phyloP scores from a whole-genome alignment of 2,329 filamentous ascomycete species.

The Lecanicillium sp. region DNA sequence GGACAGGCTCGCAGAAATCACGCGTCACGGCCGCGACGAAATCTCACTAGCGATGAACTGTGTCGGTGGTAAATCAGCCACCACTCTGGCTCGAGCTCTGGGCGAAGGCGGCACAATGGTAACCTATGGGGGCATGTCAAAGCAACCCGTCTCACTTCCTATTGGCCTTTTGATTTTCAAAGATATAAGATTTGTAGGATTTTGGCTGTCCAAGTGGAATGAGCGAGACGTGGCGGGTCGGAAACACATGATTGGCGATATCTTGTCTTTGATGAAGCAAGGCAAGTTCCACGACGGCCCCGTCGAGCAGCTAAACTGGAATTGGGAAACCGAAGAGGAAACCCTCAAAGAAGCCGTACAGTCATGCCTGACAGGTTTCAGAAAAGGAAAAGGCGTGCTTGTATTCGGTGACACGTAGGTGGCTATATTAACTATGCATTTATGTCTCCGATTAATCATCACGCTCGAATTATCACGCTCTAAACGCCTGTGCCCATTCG shows the following conservation, averaged over 20 bases:
- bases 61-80: slow-evolving; percentile 81
- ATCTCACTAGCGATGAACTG: slow-evolving; percentile 83
- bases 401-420: slow-evolving; percentile 58
- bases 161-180: slow-evolving; percentile 89
- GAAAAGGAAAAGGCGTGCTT: slow-evolving; percentile 84
- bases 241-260: slow-evolving; percentile 73
- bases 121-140: slow-evolving; percentile 93
- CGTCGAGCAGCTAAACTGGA: slow-evolving; percentile 75
- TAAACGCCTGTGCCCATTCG: slow-evolving; percentile 85
- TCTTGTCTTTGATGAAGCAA: slow-evolving; percentile 65
- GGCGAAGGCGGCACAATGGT: slow-evolving; percentile 66
- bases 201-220: slow-evolving; percentile 92
- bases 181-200: slow-evolving; percentile 80
- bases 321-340: slow-evolving; percentile 67
- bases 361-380: slow-evolving; percentile 75
- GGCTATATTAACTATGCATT: background rate
- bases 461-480: slow-evolving; percentile 49
- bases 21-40: slow-evolving; percentile 61
- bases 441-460: background rate
- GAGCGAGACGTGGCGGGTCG: slow-evolving; percentile 67
- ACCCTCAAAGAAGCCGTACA: slow-evolving; percentile 68
- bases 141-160: slow-evolving; percentile 74
- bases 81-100: slow-evolving; percentile 68
- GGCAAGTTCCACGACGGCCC: slow-evolving; percentile 80
- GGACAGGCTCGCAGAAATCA: slow-evolving; percentile 55